A percentile compares a stretch with the other conserved stretches of the same genome.
Conservation (phyloP, 108 stramenopile species). For the Fragilariopsis cylindrus region DNA sequence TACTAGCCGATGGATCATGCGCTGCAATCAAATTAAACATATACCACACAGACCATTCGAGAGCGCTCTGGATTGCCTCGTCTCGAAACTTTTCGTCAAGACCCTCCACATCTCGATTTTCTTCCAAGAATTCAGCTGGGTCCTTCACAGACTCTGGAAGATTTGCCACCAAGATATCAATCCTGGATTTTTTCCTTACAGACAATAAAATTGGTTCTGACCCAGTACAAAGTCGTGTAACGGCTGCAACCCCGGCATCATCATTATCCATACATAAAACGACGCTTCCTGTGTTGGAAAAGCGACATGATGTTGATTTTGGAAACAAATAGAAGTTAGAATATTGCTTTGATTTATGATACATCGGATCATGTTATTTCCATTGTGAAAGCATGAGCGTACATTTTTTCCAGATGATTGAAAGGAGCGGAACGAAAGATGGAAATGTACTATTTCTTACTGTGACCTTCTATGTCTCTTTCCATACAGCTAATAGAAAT, state of each 20-base stretch:
- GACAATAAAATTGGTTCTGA: conserved; percentile 46
- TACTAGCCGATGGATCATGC: conserved; percentile 36
- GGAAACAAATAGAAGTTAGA: too few relatives aligned
- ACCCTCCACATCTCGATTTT: conserved; percentile 24
- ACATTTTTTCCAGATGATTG: neutral
- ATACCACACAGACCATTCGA: conserved; percentile 77
- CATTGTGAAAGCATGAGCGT: too few relatives aligned
- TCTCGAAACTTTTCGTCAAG: conserved; percentile 38
- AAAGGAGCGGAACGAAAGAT: neutral
- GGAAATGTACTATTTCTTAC: neutral
- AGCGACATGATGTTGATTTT: neutral
- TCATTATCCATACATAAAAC: conserved; percentile 90
- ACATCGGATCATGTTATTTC: too few relatives aligned
- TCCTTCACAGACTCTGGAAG: conserved; percentile 75
- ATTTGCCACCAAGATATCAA: conserved; percentile 65
- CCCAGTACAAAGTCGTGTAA: conserved; percentile 68
- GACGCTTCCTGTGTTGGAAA: conserved; percentile 41
- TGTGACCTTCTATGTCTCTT: neutral
- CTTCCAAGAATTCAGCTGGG: conserved; percentile 80
- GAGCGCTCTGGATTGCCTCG: conserved; percentile 51
- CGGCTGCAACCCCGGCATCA: conserved; percentile 78
- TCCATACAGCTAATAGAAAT: neutral
- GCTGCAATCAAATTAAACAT: conserved; percentile 44
- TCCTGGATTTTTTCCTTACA: conserved; percentile 38
- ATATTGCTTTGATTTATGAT: too few relatives aligned